Base-by-base conservation (phyloP, 2,329 filamentous ascomycete genomes). In the Balansia obtecta region DNA sequence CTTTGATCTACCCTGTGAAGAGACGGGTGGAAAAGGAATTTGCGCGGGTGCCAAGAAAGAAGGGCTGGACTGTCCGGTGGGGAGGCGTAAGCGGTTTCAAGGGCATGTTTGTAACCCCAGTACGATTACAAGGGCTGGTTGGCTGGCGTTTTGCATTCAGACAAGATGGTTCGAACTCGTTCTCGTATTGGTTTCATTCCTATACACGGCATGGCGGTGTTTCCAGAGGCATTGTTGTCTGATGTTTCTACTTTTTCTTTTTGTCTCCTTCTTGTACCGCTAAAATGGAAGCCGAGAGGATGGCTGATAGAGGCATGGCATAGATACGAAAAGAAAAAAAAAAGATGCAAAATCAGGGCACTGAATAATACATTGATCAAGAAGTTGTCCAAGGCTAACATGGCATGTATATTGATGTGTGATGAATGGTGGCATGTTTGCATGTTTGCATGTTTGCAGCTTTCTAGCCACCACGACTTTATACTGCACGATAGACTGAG, bases 291-390 rank as follows among this genome's bases (percentile, higher is more conserved):
- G 30, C 16, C 15, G 33, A 13, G 16, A 40, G 49, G 16, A 45
- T 42, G 34, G 27, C 34, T 33, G 45, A 22, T 30, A 40, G 45
- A 20, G 32, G 32, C 40, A 44, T 54, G 54, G 50, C 49, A 58
- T 57, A 57, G 56, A 57, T 47, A n/a, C n/a, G n/a, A n/a, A n/a
- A 53, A 50, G 53, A 54, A 51, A 54, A 45, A 50, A 49, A 16
- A 58, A 57, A 54, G 54, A 1, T 27, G 8, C 27, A 27, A 27
- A 27, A 27, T 27, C 27, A 27, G 4, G 27, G 27, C 27, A 27
- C 27, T 27, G 27, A 27, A 27, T n/a, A 27, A 27, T 27, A 27
- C 7, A 27, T 27, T 27, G 27, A 27, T 27, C 27, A 27, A 27
- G 27, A 27, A 6, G 4, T 27, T 27, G 27, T 7, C 7, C 5